A percentile compares a stretch with the other conserved stretches of the same genome.
Evolutionary conservation across 768 basidiomycete species (phyloP).

Genomic region (Xanthoconium purpureum): DNA sequence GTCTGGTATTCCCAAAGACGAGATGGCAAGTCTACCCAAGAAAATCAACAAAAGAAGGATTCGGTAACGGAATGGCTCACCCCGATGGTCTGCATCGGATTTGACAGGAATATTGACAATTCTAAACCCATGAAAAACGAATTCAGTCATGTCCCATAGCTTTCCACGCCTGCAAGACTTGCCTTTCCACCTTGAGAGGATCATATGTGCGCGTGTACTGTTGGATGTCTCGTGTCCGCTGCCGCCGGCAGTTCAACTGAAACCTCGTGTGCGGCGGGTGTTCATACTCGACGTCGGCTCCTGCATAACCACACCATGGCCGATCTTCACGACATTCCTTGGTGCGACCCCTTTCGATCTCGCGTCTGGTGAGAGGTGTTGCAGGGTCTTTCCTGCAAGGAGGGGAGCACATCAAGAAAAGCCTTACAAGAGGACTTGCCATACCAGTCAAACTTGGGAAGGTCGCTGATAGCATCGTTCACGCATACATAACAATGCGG

Average conservation of each 20-base stretch:
- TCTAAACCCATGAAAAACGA: constrained; percentile 32
- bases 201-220: constrained; percentile 61
- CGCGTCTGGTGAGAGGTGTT: constrained; percentile 1
- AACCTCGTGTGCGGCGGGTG: constrained; percentile 37
- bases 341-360: constrained; percentile 21
- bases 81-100: constrained; percentile 60
- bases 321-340: constrained; percentile 39
- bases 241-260: constrained; percentile 47
- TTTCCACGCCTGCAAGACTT: constrained; percentile 11
- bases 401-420: neutral
- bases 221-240: constrained; percentile 52
- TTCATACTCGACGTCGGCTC: constrained; percentile 31
- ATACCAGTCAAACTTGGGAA: constrained; percentile 74
- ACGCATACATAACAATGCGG: constrained; percentile 58
- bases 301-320: constrained; percentile 33
- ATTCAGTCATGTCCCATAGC: neutral
- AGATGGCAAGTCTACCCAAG: constrained; percentile 30
- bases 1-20: constrained; percentile 58
- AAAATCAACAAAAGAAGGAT: neutral
- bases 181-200: constrained; percentile 57
- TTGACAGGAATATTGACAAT: constrained; percentile 57
- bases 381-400: constrained; percentile 25
- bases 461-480: constrained; percentile 70
- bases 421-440: neutral
- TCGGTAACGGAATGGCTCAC: constrained; percentile 34